A percentile compares a stretch with the other conserved stretches of the same genome.
phyloP scores from a whole-genome alignment of 805 yeast genomes.

The Sporopachydermia quercuum region DNA sequence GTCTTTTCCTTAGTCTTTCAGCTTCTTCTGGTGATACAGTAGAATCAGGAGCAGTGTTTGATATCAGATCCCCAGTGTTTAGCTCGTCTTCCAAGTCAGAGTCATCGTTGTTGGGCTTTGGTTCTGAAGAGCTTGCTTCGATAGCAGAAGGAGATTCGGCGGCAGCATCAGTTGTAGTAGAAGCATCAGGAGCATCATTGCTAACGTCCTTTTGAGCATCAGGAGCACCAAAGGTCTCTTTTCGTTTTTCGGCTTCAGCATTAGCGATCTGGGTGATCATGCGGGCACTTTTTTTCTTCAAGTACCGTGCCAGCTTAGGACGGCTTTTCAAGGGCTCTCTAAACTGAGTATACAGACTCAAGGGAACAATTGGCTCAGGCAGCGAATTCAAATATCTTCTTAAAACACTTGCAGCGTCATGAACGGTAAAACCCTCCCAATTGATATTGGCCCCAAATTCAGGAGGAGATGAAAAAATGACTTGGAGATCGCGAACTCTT shows the following conservation, averaged over 20 bases:
- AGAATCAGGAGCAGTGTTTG: conserved; percentile 9
- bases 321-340: conserved; percentile 55
- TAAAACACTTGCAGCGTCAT: conserved; percentile 87
- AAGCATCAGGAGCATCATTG: neutral
- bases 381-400: conserved; percentile 75
- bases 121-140: neutral
- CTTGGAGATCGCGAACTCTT: conserved; percentile 75
- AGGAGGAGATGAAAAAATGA: conserved; percentile 75
- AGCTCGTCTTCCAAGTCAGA: neutral
- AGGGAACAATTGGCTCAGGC: conserved; percentile 86
- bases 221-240: conserved; percentile 18
- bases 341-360: conserved; percentile 59
- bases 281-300: conserved; percentile 40
- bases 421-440: conserved; percentile 93
- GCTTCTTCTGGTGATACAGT: conserved; percentile 4
- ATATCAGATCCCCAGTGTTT: neutral
- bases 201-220: conserved; percentile 9
- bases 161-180: conserved; percentile 2
- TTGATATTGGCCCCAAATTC: conserved; percentile 72
- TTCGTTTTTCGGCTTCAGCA: conserved; percentile 18
- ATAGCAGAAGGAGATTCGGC: conserved; percentile 1
- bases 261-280: conserved; percentile 9
- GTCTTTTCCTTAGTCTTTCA: neutral
- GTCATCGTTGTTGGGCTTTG: neutral
- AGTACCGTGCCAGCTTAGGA: conserved; percentile 49